Evolutionary conservation across 169 alveolate genomes (phyloP).

Genomic region (Perkinsus chesapeaki): DNA sequence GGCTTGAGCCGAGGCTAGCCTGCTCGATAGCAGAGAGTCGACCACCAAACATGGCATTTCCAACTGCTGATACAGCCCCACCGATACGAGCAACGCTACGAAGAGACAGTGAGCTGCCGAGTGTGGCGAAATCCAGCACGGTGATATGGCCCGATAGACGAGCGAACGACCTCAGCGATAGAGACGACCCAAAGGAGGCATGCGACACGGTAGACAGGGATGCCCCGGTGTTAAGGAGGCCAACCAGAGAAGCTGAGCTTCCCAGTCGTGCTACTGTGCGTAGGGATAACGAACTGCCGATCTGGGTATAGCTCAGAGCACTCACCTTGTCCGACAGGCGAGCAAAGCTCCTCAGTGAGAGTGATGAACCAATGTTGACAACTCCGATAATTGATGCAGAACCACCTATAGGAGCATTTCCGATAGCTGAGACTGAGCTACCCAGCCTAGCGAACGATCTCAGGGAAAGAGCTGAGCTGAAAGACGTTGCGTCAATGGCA

Average conservation of each 20-base stretch:
- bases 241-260: too few relatives aligned
- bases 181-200: neutral
- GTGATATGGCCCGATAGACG: neutral
- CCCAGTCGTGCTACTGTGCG: neutral
- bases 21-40: neutral
- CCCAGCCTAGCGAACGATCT: constrained; percentile 3
- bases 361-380: neutral
- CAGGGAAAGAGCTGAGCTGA: neutral
- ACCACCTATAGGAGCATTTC: neutral
- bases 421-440: neutral
- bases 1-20: neutral
- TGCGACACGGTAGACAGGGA: neutral
- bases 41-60: neutral
- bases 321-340: too few relatives aligned
- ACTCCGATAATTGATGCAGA: neutral
- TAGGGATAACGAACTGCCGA: neutral
- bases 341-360: neutral
- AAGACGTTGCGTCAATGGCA: neutral
- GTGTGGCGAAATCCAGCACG: neutral
- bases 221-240: neutral
- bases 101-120: neutral
- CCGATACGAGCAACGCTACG: neutral
- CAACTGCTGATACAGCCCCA: neutral
- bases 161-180: neutral
- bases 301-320: neutral